Conservation (phyloP, 1,139 yeast genomes). For the Magnusiomyces magnusii region DNA sequence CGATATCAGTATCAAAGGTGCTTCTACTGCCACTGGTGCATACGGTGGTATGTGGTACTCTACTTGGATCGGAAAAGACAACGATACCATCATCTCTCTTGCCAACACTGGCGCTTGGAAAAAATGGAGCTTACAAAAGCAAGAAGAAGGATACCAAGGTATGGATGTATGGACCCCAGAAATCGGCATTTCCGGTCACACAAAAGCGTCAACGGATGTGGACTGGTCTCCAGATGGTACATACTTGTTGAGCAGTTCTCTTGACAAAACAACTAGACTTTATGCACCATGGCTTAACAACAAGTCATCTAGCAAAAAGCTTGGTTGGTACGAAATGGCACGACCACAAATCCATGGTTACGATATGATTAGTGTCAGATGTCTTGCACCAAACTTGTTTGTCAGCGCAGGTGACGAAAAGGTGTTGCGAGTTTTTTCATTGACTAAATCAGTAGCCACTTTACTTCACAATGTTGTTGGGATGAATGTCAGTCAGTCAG, state of each 20-base stretch:
- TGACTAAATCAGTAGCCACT: slow-evolving; percentile 71
- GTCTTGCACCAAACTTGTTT: slow-evolving; percentile 53
- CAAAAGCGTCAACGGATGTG: slow-evolving; percentile 65
- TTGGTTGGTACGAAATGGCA: slow-evolving; percentile 81
- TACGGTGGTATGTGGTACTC: slow-evolving; percentile 97
- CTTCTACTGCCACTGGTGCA: slow-evolving; percentile 97
- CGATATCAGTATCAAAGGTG: slow-evolving; percentile 90
- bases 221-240: slow-evolving; percentile 69
- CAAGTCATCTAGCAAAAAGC: slow-evolving; percentile 21
- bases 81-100: slow-evolving; percentile 64
- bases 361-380: slow-evolving; percentile 82
- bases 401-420: slow-evolving; percentile 98
- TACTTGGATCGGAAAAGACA: slow-evolving; percentile 55
- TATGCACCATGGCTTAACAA: slow-evolving; percentile 52
- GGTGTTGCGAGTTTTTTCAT: slow-evolving; percentile 78
- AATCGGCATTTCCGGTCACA: slow-evolving; percentile 70
- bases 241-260: slow-evolving; percentile 65
- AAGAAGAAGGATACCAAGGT: slow-evolving; percentile 29
- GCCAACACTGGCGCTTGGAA: slow-evolving; percentile 85
- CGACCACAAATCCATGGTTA: slow-evolving; percentile 98
- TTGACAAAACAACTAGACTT: slow-evolving; percentile 90
- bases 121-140: slow-evolving; percentile 46
- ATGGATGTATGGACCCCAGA: slow-evolving; percentile 43
- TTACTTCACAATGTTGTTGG: slow-evolving; percentile 52
- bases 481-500: slow-evolving; percentile 33